A percentile compares a stretch with the other conserved stretches of the same genome.
Conservation (phyloP, 2,329 filamentous ascomycete species). For the Fusarium sp. region DNA sequence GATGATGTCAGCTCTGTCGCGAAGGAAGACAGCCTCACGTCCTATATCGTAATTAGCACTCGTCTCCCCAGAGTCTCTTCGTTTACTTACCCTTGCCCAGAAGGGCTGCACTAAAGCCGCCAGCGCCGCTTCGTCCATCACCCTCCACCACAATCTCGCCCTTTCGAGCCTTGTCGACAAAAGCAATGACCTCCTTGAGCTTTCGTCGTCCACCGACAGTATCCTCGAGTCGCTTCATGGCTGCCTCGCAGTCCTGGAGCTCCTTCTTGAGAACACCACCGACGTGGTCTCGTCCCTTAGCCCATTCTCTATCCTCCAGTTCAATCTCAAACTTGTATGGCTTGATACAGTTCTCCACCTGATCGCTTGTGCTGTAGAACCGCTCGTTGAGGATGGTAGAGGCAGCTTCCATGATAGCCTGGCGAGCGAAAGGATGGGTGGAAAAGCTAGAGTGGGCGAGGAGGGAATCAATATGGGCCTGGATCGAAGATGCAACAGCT, state of each 20-base stretch:
- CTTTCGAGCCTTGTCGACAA: constrained; percentile 89
- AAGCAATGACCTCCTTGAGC: constrained; percentile 87
- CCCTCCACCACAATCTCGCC: constrained; percentile 89
- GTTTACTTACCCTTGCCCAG: constrained; percentile 77
- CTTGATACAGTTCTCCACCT: constrained; percentile 99
- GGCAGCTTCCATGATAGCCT: constrained; percentile 92
- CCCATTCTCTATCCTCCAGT: constrained; percentile 91
- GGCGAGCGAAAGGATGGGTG: constrained; percentile 89
- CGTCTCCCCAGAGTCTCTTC: background rate
- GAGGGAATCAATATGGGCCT: constrained; percentile 83
- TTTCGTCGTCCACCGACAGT: constrained; percentile 85
- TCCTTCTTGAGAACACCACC: constrained; percentile 86
- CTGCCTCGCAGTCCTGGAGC: constrained; percentile 83
- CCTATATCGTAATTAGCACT: constrained; percentile 64
- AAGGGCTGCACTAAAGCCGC: constrained; percentile 90
- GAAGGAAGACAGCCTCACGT: constrained; percentile 92
- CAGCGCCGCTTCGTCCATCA: constrained; percentile 84
- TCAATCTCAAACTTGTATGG: constrained; percentile 99
- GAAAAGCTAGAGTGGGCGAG: constrained; percentile 86
- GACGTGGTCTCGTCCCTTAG: constrained; percentile 85
- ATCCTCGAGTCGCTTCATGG: constrained; percentile 80
- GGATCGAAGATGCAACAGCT: constrained; percentile 89
- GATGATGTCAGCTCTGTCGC: constrained; percentile 89
- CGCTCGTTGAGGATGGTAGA: constrained; percentile 91
- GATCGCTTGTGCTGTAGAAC: constrained; percentile 96